These are phyloP conservation scores for Phytophthora crassamura DNA, from an alignment of 352 stramenopile genomes.

Conservation along the genomic window DNA sequence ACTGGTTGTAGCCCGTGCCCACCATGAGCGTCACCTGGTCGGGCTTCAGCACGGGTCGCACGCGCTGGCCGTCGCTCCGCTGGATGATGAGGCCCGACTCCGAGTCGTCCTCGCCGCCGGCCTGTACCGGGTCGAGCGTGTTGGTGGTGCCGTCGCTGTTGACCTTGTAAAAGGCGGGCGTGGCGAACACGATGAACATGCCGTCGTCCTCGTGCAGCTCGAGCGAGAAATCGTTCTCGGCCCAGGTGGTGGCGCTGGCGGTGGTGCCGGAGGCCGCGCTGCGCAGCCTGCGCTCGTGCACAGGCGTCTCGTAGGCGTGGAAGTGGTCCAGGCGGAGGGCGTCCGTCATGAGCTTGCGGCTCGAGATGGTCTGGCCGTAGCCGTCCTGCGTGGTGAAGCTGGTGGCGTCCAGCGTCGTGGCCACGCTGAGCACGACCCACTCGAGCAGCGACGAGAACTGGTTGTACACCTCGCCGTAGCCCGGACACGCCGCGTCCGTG, in stretches of 20 bases:
- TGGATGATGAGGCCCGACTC: conserved; percentile 67
- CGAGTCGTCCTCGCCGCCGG: conserved; percentile 32
- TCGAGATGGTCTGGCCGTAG: conserved; percentile 40
- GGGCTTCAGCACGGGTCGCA: conserved; percentile 57
- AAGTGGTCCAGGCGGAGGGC: conserved; percentile 71
- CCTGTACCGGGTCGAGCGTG: conserved; percentile 35
- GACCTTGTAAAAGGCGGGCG: conserved; percentile 62
- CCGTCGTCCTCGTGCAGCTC: conserved; percentile 66
- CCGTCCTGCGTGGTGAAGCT: conserved; percentile 52
- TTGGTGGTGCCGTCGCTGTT: conserved; percentile 31
- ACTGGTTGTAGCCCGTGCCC: conserved; percentile 61
- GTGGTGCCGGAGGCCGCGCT: conserved; percentile 3
- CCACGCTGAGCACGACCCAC: conserved; percentile 53
- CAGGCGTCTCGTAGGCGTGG: conserved; percentile 57
- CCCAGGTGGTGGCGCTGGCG: conserved; percentile 5
- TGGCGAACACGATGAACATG: conserved; percentile 65
- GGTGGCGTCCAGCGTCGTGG: conserved; percentile 50
- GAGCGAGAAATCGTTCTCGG: conserved; percentile 49
- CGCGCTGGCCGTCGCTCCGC: conserved; percentile 42
- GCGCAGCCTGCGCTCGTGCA: conserved; percentile 25
- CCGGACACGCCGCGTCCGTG: conserved; percentile 45
- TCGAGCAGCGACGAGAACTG: conserved; percentile 57
- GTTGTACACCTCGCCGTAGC: conserved; percentile 46
- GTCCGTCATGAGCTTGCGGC: conserved; percentile 59
- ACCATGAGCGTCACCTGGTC: conserved; percentile 69